phyloP scores from a whole-genome alignment of 1,284 basidiomycete genomes.

The Pseudozyma sp. region DNA sequence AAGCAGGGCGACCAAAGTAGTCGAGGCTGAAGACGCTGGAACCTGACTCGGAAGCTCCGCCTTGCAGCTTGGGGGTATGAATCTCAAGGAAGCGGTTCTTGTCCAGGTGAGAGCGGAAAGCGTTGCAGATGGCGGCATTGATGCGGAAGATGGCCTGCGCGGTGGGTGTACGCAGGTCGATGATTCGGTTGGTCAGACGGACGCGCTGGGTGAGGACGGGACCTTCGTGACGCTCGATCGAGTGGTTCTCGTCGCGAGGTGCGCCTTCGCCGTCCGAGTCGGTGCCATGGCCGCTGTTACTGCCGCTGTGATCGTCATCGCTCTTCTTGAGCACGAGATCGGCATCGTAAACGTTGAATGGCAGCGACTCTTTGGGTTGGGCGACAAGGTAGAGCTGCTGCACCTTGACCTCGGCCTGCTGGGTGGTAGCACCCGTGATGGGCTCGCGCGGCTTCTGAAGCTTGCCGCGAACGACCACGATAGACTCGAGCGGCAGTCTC shows the following conservation, averaged over 20 bases:
- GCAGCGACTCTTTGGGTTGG: constrained; percentile 51
- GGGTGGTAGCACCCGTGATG: constrained; percentile 55
- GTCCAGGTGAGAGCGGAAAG: constrained; percentile 61
- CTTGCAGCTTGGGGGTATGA: constrained; percentile 66
- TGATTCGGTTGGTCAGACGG: constrained; percentile 62
- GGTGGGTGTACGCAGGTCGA: constrained; percentile 63
- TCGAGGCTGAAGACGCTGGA: constrained; percentile 63
- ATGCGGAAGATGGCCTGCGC: constrained; percentile 63
- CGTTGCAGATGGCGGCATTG: constrained; percentile 60
- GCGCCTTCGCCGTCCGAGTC: constrained; percentile 25
- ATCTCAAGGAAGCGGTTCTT: constrained; percentile 60
- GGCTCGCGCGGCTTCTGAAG: constrained; percentile 57
- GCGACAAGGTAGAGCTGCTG: constrained; percentile 58
- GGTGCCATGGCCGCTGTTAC: constrained; percentile 10
- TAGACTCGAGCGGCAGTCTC: constrained; percentile 57
- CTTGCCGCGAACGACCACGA: constrained; percentile 58
- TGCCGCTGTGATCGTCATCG: constrained; percentile 42
- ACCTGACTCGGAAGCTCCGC: constrained; percentile 63
- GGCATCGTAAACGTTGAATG: constrained; percentile 64
- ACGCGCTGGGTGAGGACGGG: constrained; percentile 58
- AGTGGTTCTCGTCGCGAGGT: constrained; percentile 36
- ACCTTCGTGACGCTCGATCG: constrained; percentile 33
- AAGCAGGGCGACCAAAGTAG: constrained; percentile 66
- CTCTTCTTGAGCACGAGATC: constrained; percentile 52
- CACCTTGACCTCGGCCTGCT: constrained; percentile 60